A percentile compares a stretch with the other conserved stretches of the same genome.
These are phyloP conservation scores for Kalaharituber pfeilii DNA, from an alignment of 2,329 filamentous ascomycete genomes.

Conservation along the genomic window DNA sequence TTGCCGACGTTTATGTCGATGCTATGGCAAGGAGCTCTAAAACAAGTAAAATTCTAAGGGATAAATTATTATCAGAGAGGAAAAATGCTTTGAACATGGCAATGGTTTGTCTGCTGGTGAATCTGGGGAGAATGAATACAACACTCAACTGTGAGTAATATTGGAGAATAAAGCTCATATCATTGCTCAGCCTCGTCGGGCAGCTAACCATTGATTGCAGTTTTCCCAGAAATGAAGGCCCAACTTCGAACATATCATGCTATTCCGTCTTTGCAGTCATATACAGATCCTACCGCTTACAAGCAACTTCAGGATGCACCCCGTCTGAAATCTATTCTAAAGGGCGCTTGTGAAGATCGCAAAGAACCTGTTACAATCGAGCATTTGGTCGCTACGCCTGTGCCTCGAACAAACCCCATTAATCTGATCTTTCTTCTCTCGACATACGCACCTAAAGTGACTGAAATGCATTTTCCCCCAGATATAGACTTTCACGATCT, in stretches of 20 bases:
- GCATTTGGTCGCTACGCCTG: conserved; percentile 50
- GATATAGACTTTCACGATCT: conserved; percentile 88
- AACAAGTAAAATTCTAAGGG: conserved; percentile 93
- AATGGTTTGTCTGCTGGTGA: conserved; percentile 95
- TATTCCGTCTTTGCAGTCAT: conserved; percentile 86
- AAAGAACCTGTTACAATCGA: conserved; percentile 70
- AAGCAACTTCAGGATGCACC: conserved; percentile 96
- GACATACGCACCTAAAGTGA: conserved; percentile 75
- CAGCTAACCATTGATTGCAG: conserved; percentile 31
- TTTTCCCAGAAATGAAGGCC: conserved; percentile 98
- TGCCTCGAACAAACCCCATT: conserved; percentile 85
- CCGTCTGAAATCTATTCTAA: conserved; percentile 87
- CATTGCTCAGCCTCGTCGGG: conserved; percentile 8
- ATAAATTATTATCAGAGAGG: conserved; percentile 84
- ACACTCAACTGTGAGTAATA: conserved; percentile 70
- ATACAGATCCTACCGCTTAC: conserved; percentile 88
- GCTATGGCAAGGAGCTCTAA: conserved; percentile 98
- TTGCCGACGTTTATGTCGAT: conserved; percentile 94
- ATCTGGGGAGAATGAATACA: conserved; percentile 96
- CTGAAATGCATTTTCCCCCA: conserved; percentile 75
- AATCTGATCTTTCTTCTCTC: conserved; percentile 93
- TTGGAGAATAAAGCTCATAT: conserved; percentile 17
- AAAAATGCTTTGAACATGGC: conserved; percentile 94
- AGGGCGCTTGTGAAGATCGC: conserved; percentile 84
- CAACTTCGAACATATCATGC: conserved; percentile 95